Evolutionary conservation across 2,329 filamentous ascomycete species (phyloP), one percentile per base, ranked within the genome.

Genomic region (Colletotrichum tamarilloi): DNA sequence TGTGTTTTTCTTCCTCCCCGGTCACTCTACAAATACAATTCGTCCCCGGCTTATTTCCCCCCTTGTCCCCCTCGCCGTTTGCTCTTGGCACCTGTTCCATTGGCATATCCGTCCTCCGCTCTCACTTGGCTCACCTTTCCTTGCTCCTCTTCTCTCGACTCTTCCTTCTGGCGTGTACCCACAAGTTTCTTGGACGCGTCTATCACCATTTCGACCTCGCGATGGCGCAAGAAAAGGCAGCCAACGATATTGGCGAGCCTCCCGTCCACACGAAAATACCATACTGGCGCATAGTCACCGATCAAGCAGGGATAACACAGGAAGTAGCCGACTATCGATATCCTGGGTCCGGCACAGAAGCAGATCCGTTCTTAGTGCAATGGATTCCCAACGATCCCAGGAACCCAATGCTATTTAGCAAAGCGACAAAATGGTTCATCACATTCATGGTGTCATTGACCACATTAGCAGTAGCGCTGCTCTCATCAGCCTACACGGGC

Each of bases 391-490:
- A 89, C 66, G 92, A 94, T 78, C 86, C 88, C 4, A 86, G 88
- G 72, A 91, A 93, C 78, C 91, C 92, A 0, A 87, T 91, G 85
- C 81, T 83, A 52, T 92, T 89, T 76, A 81, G 85, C 22, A 67
- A 77, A 1, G 67, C 76, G 58, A 87, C 85, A 77, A 92, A 92
- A 83, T 94, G 92, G 91, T 80, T 79, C 28, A 87, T 91, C 75
- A 92, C 90, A 1, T 78, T 87, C 59, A 78, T 90, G 58, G 88
- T 90, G 49, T 90, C 91, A 3, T 75, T 92, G 22, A 88, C 91
- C 22, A 92, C 91, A 0, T 84, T 94, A 57, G 91, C 85, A 22
- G 90, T 93, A 24, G 85, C 91, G 5, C 90, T 93, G 76, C 88
- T 89, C 46, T 92, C 90, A 8, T 90, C 88, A 2, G 91, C 90